phyloP scores from a whole-genome alignment of 2,329 filamentous ascomycete genomes.

The Plectosphaerella plurivora region DNA sequence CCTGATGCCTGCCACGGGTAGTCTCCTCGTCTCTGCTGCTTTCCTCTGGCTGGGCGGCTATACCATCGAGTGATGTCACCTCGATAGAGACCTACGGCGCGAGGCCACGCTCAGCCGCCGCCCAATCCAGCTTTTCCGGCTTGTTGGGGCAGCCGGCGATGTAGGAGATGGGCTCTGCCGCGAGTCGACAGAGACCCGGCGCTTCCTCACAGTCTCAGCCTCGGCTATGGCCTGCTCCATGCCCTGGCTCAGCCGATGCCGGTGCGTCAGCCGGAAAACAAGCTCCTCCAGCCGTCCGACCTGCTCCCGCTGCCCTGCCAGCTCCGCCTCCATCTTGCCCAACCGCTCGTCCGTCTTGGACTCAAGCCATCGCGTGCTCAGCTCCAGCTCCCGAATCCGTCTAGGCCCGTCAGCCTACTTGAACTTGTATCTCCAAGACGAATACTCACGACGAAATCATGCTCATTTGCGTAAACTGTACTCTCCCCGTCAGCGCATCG shows the following conservation, averaged over 20 bases:
- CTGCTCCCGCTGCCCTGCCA: conserved; percentile 19
- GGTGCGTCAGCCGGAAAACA: conserved; percentile 18
- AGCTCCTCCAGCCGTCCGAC: conserved; percentile 21
- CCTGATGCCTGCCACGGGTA: conserved; percentile 58
- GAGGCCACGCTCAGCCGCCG: conserved; percentile 1
- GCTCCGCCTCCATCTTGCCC: conserved; percentile 16
- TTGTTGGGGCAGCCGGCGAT: neutral
- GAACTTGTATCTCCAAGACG: too few species aligned
- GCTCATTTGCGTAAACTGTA: conserved; percentile 44
- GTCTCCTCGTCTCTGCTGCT: conserved; percentile 37
- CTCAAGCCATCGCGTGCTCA: conserved; percentile 22
- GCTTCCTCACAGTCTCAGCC: conserved; percentile 5
- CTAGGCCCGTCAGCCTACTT: conserved; percentile 7
- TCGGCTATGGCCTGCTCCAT: conserved; percentile 6
- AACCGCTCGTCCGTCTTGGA: conserved; percentile 21
- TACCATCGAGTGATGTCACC: conserved; percentile 26
- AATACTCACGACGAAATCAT: conserved; percentile 37
- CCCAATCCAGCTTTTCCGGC: conserved; percentile 4
- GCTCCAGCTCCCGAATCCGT: conserved; percentile 29
- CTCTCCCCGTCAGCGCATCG: conserved; percentile 36
- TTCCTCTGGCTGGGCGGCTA: conserved; percentile 50
- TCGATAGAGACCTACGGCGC: conserved; percentile 7
- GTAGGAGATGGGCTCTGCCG: conserved; percentile 2
- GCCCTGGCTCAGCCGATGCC: conserved; percentile 7
- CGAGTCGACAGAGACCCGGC: conserved; percentile 4